Evolutionary conservation across 441 rosid species (phyloP), one percentile per base, ranked within the genome.

Genomic region (Sinapis alba): DNA sequence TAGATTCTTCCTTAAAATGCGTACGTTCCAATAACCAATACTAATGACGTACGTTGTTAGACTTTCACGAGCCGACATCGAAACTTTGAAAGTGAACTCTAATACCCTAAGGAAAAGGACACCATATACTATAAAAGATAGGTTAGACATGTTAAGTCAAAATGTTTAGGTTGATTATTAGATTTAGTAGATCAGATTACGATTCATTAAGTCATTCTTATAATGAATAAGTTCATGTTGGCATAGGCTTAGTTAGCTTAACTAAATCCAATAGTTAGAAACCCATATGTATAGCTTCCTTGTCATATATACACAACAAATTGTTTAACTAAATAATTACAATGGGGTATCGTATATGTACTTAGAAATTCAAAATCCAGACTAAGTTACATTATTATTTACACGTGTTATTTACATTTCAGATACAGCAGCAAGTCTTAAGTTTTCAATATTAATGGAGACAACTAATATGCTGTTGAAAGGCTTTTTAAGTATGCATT

Each of bases 1-100:
- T 57, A 76, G 54, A 16, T 64, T 58, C 54, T 71, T 76, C 75
- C 76, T 70, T 64, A 77, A 77, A 72, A 51, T 61, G 77, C 64
- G 68, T 72, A 77, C 69, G 73, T 51, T 20, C 53, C 64, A 60
- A 66, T 66, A 60, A 66, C 57, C 60, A 23, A 47, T 59, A 65
- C 34, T 36, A 50, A 12, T 60, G 77, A 72, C 30, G 77, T 67
- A 67, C 41, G 73, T 67, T 73, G 65, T 78, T 69, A 51, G 45
- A 67, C 81, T 72, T 72, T 72, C 60, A 54, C 61, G 16, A 78
- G 61, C 65, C 61, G 53, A 67, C 81, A 72, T 21, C 19, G 43
- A 51, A 72, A 61, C 62, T 43, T 62, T 28, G 77, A 72, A 72
- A 67, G 74, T 53, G 74, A 68, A 72, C 43, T 78, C 53, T 60